These are phyloP conservation scores for Pseudopyrenochaeta lycopersici DNA, from an alignment of 2,329 filamentous ascomycete genomes.

Conservation along the genomic window DNA sequence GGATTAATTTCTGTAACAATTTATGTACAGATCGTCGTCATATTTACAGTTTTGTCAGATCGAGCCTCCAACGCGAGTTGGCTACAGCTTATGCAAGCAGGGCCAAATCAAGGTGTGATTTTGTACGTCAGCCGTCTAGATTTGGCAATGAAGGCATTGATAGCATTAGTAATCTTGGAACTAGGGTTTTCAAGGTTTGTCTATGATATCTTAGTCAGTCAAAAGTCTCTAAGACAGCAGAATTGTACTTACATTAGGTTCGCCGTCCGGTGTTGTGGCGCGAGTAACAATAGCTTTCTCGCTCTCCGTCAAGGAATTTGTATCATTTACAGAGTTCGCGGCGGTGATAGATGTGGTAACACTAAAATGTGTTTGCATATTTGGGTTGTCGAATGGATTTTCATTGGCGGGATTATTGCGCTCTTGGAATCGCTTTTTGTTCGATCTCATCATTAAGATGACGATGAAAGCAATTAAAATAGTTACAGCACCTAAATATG, in stretches of 20 bases:
- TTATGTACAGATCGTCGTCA: no score
- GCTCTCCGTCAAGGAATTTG: slow-evolving; percentile 12
- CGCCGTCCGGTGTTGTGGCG: slow-evolving; percentile 11
- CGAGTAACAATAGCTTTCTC: slow-evolving; percentile 19
- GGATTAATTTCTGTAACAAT: no score
- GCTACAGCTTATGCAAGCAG: not conserved
- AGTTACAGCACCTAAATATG: slow-evolving; percentile 7
- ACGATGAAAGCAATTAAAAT: slow-evolving; percentile 14
- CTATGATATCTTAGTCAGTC: not conserved
- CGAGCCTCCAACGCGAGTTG: no score
- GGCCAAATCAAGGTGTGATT: slow-evolving; percentile 10
- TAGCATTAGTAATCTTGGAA: slow-evolving; percentile 7
- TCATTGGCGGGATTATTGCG: not conserved
- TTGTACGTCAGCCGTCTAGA: slow-evolving; percentile 19
- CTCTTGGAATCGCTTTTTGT: slow-evolving; percentile 1
- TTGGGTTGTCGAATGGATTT: not conserved
- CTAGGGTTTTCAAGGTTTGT: not conserved
- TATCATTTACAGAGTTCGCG: not conserved
- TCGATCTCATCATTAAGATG: slow-evolving; percentile 7
- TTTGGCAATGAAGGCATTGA: slow-evolving; percentile 16
- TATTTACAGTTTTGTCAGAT: no score
- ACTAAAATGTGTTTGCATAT: not conserved
- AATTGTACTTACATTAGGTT: slow-evolving; percentile 11
- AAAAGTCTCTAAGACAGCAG: not conserved
- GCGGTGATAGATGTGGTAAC: slow-evolving; percentile 1